Base-by-base conservation (phyloP, 805 yeast genomes). In the Kodamaea neixiangensis region DNA sequence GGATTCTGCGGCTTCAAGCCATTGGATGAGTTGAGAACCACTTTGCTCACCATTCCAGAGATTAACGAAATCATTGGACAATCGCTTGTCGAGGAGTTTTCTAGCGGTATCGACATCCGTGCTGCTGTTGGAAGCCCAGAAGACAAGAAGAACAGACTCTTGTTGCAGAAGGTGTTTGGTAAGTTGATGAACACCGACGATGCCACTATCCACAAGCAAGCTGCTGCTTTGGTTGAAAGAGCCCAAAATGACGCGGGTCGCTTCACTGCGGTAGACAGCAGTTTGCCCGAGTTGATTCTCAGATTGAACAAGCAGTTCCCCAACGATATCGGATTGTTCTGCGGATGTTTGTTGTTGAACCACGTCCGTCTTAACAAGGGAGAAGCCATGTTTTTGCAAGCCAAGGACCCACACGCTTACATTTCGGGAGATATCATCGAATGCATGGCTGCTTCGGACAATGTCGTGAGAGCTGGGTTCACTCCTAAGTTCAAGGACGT, bases 401-500 rank as follows among this genome's bases (percentile, higher is more conserved):
- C 99, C 41, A 89, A 90, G 72, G 97, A 92, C 70, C 98, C 98
- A 20, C 99, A 94, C 71, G 99, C 99, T 31, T 94, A 94, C 72
- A 93, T 94, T 54, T 80, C 86, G 49, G 99, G 99, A 58, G 98
- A 94, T 69, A 94, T 94, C 59, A 92, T 94, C 64, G 99, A 94
- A 76, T 94, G 99, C 77, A 94, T 94, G 99, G 99, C 99, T 40
- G 97, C 99, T 7, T 86, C 96, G 38, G 99, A 94, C 69, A 94
- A 94, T 63, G 99, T 94, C 51, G 97, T 94, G 46, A 83, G 99
- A 69, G 96, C 97, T 3, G 99, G 99, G 11, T 94, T 94, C 78
- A 94, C 99, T n/a, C 99, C 99, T 55, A 94, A 94, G 71, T 94
- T 93, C 77, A 94, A 93, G 73, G 99, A 94, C 69, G 98, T 94